These are phyloP conservation scores for Neofusicoccum laricinum DNA, from an alignment of 2,329 filamentous ascomycete genomes.

Conservation along the genomic window DNA sequence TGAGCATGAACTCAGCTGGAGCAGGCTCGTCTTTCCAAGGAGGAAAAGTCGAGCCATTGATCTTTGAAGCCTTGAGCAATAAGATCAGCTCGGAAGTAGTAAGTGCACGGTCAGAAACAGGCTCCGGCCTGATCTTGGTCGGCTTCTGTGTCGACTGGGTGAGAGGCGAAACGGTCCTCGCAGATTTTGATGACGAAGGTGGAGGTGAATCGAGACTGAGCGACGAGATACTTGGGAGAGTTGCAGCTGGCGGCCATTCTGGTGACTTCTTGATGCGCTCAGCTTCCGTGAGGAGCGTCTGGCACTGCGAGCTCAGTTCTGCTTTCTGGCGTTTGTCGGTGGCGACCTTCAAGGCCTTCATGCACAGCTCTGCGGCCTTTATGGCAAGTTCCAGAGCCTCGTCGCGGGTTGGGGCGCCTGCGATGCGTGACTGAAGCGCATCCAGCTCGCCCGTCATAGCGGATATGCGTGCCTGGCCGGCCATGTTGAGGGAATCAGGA, in stretches of 20 bases:
- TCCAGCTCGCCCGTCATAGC: slow-evolving; percentile 17
- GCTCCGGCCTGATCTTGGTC: background rate
- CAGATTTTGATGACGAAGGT: background rate
- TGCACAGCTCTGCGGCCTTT: slow-evolving; percentile 73
- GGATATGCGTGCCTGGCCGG: background rate
- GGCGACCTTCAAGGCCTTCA: slow-evolving; percentile 68
- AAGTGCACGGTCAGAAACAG: slow-evolving; percentile 55
- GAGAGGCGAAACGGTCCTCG: background rate
- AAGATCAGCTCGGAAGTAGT: slow-evolving; percentile 72
- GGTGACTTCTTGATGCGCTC: slow-evolving; percentile 66
- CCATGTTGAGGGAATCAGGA: slow-evolving; percentile 4
- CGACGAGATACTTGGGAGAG: background rate
- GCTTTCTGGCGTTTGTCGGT: slow-evolving; percentile 61
- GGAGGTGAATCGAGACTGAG: background rate
- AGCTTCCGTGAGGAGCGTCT: slow-evolving; percentile 66
- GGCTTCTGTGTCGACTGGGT: background rate
- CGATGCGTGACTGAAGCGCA: slow-evolving; percentile 43
- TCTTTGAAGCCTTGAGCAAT: slow-evolving; percentile 69
- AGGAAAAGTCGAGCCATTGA: slow-evolving; percentile 81
- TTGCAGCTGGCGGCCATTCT: slow-evolving; percentile 23
- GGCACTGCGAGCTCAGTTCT: slow-evolving; percentile 66
- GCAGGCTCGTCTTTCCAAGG: slow-evolving; percentile 71
- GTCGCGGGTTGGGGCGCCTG: slow-evolving; percentile 50
- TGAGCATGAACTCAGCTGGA: slow-evolving; percentile 59
- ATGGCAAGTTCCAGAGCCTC: slow-evolving; percentile 75